A percentile compares a stretch with the other conserved stretches of the same genome.
Conservation (phyloP, 352 stramenopile genomes). For the Globisporangium okanoganense region DNA sequence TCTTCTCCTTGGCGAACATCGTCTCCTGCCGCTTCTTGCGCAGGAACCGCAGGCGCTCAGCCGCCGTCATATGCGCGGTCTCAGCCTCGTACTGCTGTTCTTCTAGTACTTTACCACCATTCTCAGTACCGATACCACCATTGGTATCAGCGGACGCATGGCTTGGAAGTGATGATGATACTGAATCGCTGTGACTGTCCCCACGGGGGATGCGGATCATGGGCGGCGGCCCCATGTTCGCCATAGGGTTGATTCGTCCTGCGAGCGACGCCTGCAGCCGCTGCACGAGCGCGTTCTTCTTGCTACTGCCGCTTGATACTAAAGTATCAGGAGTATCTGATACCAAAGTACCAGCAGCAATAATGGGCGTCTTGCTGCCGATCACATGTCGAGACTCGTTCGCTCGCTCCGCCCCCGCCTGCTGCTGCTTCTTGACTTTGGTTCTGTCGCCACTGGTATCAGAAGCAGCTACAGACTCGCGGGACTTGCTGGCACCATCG, state of each 20-base stretch:
- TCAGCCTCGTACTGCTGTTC: conserved; percentile 54
- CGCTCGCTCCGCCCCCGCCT: neutral
- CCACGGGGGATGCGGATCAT: conserved; percentile 28
- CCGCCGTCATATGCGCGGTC: conserved; percentile 55
- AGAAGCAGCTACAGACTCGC: neutral
- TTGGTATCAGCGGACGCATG: neutral
- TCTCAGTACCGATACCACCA: neutral
- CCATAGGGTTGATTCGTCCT: conserved; percentile 23
- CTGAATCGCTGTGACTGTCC: neutral
- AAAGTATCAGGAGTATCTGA: neutral
- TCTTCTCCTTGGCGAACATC: conserved; percentile 49
- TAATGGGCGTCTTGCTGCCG: neutral
- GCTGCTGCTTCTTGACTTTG: neutral
- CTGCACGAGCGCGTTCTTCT: conserved; percentile 38
- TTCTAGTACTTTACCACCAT: neutral
- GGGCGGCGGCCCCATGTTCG: conserved; percentile 21
- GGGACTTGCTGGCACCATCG: neutral
- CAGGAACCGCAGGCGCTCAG: conserved; percentile 57
- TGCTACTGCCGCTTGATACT: neutral
- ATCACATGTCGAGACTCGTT: neutral
- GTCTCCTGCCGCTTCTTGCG: conserved; percentile 55
- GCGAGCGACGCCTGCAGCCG: conserved; percentile 58
- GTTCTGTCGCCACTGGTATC: neutral
- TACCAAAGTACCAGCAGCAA: neutral
- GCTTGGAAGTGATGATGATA: neutral